Percentiles rank a stretch among this genome's conserved stretches.
Evolutionary conservation across 257 asterid genomes (phyloP).

Genomic region (Rauvolfia tetraphylla): DNA sequence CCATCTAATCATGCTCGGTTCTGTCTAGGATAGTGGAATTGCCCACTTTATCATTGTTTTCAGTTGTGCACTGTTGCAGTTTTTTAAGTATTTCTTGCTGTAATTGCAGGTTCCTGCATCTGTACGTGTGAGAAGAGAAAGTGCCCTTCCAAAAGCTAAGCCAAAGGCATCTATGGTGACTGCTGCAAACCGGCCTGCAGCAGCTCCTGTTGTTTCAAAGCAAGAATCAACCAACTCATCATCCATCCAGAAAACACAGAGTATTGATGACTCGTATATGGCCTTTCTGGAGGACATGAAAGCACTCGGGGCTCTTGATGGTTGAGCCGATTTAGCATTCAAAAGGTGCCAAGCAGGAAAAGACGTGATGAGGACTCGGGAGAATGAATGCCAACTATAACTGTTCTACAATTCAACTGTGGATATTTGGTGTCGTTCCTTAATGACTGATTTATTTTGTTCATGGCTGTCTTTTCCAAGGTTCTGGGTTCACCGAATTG

Average conservation of each 20-base stretch:
- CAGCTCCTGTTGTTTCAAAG: constrained; percentile 38
- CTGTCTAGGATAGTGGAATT: neutral
- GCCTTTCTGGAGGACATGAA: constrained; percentile 96
- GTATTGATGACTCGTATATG: constrained; percentile 81
- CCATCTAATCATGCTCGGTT: neutral
- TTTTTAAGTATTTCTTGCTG: constrained; percentile 2
- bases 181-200: constrained; percentile 40
- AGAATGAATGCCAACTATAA: neutral
- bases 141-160: constrained; percentile 60
- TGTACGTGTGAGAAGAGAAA: constrained; percentile 83
- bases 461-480: neutral
- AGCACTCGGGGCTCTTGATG: constrained; percentile 86
- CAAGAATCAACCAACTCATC: constrained; percentile 39
- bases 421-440: neutral
- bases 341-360: neutral
- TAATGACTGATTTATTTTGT: neutral
- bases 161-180: constrained; percentile 42
- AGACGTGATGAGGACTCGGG: neutral
- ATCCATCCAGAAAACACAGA: constrained; percentile 55
- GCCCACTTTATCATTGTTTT: neutral
- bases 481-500: neutral
- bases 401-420: neutral
- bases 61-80: neutral
- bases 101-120: constrained; percentile 83
- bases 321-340: constrained; percentile 22